Conservation (phyloP, 2,329 filamentous ascomycete genomes). For the Colletotrichum siamense region DNA sequence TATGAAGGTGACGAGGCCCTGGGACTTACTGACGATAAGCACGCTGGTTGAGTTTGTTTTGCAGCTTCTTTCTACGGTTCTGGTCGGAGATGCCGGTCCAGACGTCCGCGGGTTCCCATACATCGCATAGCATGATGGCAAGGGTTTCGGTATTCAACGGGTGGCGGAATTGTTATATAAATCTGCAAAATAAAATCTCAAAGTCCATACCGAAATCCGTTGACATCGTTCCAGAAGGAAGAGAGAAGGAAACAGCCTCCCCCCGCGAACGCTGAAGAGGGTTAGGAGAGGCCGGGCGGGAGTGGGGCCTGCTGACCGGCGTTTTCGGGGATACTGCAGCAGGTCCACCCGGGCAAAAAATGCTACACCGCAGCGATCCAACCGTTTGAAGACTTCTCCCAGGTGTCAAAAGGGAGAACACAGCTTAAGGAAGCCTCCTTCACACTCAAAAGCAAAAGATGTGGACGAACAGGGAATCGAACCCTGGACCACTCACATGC, state of each 20-base stretch:
- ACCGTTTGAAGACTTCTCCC: fast-evolving
- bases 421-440: background rate
- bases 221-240: background rate
- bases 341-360: background rate
- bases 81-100: background rate
- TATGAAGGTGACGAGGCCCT: fast-evolving
- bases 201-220: background rate
- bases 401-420: background rate
- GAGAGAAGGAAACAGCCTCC: background rate
- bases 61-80: background rate
- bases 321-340: background rate
- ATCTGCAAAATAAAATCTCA: background rate
- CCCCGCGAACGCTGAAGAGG: background rate
- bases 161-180: background rate
- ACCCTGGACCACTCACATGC: constrained; percentile 23
- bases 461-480: constrained; percentile 22
- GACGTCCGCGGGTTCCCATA: background rate
- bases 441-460: background rate
- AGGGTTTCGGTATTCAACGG: background rate
- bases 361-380: background rate
- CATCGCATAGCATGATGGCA: background rate
- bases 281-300: background rate
- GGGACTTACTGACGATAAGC: background rate
- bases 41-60: constrained; percentile 11
- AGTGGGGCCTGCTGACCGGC: background rate